Percentiles rank a stretch among this genome's conserved stretches.
Evolutionary conservation across 2,329 filamentous ascomycete species (phyloP).

Genomic region (Fusarium sp.): DNA sequence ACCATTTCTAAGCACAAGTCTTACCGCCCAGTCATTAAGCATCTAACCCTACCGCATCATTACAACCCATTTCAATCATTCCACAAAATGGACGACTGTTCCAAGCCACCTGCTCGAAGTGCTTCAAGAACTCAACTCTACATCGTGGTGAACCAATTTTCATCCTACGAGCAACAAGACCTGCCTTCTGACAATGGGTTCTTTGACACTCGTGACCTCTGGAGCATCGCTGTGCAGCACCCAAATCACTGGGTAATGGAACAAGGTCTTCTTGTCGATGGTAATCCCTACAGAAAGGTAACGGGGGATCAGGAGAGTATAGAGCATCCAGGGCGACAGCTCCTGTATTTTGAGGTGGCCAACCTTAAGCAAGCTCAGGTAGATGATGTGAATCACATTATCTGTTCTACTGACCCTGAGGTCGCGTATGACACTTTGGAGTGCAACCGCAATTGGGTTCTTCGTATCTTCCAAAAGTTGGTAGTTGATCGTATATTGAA

Average conservation of each 20-base stretch:
- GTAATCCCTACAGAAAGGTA: accelerated
- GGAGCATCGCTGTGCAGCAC: not conserved
- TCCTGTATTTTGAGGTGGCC: not conserved
- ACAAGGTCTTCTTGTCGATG: not conserved
- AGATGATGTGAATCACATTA: accelerated
- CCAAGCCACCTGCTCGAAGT: too few relatives aligned
- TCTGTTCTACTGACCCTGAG: not conserved
- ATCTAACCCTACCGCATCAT: accelerated
- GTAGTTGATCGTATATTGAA: not conserved
- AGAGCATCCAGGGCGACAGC: accelerated
- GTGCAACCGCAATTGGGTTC: not conserved
- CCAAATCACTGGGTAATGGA: accelerated
- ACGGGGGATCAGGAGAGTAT: accelerated
- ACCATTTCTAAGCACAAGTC: not conserved
- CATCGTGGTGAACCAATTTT: not conserved
- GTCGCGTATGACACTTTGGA: not conserved
- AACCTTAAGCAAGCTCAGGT: accelerated
- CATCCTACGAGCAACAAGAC: not conserved
- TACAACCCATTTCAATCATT: too few relatives aligned
- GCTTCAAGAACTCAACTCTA: not conserved
- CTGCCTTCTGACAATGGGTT: not conserved
- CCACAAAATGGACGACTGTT: too few relatives aligned
- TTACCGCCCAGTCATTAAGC: not conserved
- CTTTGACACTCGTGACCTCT: not conserved
- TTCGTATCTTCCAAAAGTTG: not conserved